Base-by-base conservation (phyloP, 192 early-diverging fungal genomes). In the Chytriomyces hyalinus region DNA sequence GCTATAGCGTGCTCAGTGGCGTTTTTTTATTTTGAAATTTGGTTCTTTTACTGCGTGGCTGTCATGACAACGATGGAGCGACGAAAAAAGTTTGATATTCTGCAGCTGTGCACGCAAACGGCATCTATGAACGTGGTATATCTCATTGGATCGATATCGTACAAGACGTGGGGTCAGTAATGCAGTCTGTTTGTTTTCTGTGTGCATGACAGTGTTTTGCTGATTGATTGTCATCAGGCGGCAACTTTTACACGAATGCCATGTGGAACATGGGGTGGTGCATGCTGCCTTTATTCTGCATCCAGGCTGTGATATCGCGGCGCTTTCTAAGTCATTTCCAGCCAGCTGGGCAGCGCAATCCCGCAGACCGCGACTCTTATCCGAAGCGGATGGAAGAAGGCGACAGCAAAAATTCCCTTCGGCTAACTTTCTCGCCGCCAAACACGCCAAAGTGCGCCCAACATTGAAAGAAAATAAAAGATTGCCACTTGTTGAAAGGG, bases 241-340 rank as follows among this genome's bases (percentile, higher is more conserved):
- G 66, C 8, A 67, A 67, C 44, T 67, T 47, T 48, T 67, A 67
- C 22, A 67, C 66, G 11, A 67, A 67, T 9, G 11, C 46, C 13
- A 67, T 67, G 66, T 67, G 66, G 66, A 67, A 67, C n/a, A 67
- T 67, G 66, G 66, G 66, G 0, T 67, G 66, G 66, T 67, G 66
- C 47, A 44, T 67, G 26, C 13, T 67, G 5, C 66, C 66, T 11
- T 13, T 67, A 46, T 26, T 47, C 47, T 43, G 43, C 13, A 67
- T 48, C 9, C 43, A 67, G 45, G 10, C 66, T n/a, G 66, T 67
- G 22, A 64, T 64, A 36, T 64, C 62, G 11, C 62, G 62, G 22
- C 11, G 62, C 11, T 64, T 64, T 24, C 4, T 64, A 3, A 36
- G 36, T 6, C 11, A 28, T 11, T 64, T 64, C 62, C 20, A 64